These are phyloP conservation scores for Fraxinus latifolia DNA, from an alignment of 305 asterid species.

Conservation along the genomic window DNA sequence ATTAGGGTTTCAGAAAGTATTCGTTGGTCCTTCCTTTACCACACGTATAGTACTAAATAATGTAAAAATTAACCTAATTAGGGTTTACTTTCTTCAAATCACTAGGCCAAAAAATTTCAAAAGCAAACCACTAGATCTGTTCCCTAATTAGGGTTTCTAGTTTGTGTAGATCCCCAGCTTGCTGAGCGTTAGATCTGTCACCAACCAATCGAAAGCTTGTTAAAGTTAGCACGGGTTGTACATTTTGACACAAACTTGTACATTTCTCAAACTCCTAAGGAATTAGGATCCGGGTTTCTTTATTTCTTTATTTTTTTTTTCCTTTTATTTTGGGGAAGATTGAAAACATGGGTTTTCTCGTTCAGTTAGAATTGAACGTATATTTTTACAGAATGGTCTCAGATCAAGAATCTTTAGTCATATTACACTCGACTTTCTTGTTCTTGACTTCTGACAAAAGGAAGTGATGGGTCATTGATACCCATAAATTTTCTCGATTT, in stretches of 20 bases:
- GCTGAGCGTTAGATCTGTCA: constrained; percentile 2
- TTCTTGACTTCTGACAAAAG: constrained; percentile 46
- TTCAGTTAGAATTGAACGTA: constrained; percentile 25
- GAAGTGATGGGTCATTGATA: constrained; percentile 20
- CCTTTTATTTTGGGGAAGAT: not conserved
- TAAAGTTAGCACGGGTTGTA: not conserved
- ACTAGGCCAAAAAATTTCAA: not conserved
- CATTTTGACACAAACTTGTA: not conserved
- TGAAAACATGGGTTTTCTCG: constrained; percentile 22
- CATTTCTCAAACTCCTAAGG: not conserved
- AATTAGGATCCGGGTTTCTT: constrained; percentile 7
- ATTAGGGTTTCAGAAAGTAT: constrained; percentile 3
- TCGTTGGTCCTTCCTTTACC: not conserved
- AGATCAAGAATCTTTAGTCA: constrained; percentile 56
- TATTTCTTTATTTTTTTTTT: not conserved
- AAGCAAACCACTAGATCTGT: constrained; percentile 12
- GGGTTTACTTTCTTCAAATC: constrained; percentile 34
- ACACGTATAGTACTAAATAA: not conserved
- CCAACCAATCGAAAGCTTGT: constrained; percentile 9
- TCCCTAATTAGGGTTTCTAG: not conserved
- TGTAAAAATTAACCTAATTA: constrained; percentile 34
- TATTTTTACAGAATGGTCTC: constrained; percentile 30
- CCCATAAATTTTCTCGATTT: not conserved
- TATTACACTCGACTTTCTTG: constrained; percentile 57
- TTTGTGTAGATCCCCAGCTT: not conserved